Base-by-base conservation (phyloP, 306 rosid species). In the Alnus rubra region DNA sequence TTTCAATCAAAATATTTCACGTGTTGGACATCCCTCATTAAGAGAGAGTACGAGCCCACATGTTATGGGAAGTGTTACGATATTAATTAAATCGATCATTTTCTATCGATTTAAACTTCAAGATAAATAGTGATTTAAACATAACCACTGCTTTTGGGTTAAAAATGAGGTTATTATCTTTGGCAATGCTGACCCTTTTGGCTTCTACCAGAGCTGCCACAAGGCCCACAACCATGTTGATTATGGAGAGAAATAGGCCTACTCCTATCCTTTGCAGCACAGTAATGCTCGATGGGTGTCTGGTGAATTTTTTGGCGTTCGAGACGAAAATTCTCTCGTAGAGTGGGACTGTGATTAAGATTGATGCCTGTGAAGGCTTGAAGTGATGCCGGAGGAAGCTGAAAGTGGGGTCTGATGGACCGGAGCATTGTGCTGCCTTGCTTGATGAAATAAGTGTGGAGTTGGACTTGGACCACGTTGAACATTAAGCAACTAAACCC, bases 231-330 rank as follows among this genome's bases (percentile, higher is more conserved):
- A n/a, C 76, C 96, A 90, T 89, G 78, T 71, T 88, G 42, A 92
- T 35, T 23, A 89, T 82, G n/a, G 97, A 94, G 13, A 92, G 9
- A 58, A 85, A 86, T 2, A 90, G 49, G 5, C 98, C 97, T 3
- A 84, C n/a, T 0, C 97, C 97, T 3, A 94, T 92, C 18, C 96
- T 75, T 37, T 92, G 98, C 0, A 90, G 69, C 39, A 90, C 89
- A 0, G 96, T 87, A 74, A 94, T 90, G 33, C 98, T 97, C 0
- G 87, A 53, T 0, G 75, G 74, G 74, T 86, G 88, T 0, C 86
- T 79, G 0, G 91, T 91, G 81, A 86, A 47, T 63, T 85, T 88
- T 50, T 87, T 47, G 0, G 86, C 80, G 0, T 80, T 11, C 0
- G 94, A 96, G 9, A 94, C 87, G 2, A 92, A 82, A 35, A 90